Percentiles rank a stretch among this genome's conserved stretches.
These are phyloP conservation scores for Venturia carpophila DNA, from an alignment of 2,329 filamentous ascomycete genomes.

Conservation along the genomic window DNA sequence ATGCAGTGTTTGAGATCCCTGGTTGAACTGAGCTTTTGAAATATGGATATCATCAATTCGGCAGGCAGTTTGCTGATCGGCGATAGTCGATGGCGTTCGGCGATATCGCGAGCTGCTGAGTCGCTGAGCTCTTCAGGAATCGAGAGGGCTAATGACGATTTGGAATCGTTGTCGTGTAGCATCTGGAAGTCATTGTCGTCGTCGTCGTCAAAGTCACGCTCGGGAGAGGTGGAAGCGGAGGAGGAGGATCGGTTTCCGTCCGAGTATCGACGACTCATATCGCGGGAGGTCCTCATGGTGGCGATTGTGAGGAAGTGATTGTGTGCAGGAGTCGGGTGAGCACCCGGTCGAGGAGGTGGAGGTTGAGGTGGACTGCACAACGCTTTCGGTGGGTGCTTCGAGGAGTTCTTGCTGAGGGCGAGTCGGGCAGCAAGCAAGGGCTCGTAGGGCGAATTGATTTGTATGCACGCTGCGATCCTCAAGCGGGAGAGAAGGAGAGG, in stretches of 20 bases:
- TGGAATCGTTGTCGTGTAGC: conserved; percentile 74
- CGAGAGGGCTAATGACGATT: conserved; percentile 80
- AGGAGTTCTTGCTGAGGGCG: background rate
- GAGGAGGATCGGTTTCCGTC: conserved; percentile 42
- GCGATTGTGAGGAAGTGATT: background rate
- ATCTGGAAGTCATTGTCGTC: conserved; percentile 93
- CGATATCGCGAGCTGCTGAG: conserved; percentile 46
- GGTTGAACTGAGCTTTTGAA: conserved; percentile 70
- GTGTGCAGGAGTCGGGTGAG: background rate
- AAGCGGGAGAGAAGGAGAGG: background rate
- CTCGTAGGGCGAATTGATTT: background rate
- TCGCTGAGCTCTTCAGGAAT: conserved; percentile 70
- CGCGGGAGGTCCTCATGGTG: conserved; percentile 16
- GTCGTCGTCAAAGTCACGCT: conserved; percentile 64
- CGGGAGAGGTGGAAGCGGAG: conserved; percentile 67
- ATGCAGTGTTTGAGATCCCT: conserved; percentile 79
- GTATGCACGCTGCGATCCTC: background rate
- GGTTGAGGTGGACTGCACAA: background rate
- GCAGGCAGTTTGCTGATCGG: conserved; percentile 81
- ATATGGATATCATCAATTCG: conserved; percentile 90
- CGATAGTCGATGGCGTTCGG: conserved; percentile 60
- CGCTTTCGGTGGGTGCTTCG: background rate
- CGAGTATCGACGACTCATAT: conserved; percentile 11
- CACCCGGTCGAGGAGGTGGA: background rate
- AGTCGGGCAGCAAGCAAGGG: conserved; percentile 1